A percentile compares a stretch with the other conserved stretches of the same genome.
Evolutionary conservation across 139 green algal species (phyloP).

Genomic region (Chlorella sp.): DNA sequence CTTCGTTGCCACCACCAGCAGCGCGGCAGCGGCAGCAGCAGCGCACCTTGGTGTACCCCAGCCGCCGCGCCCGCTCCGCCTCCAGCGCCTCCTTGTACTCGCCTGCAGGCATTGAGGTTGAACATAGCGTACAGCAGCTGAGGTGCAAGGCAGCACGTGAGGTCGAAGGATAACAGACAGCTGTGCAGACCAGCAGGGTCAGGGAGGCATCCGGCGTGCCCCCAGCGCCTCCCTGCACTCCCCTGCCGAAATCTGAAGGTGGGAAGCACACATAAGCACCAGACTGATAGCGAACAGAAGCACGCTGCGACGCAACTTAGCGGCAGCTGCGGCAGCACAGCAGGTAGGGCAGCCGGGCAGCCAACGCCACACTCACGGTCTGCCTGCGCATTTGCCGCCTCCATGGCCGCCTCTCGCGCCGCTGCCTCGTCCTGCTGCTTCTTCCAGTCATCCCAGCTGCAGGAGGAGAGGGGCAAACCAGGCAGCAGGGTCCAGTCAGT

Average conservation of each 20-base stretch:
- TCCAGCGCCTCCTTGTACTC: slow-evolving; percentile 48
- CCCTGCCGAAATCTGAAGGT: no score
- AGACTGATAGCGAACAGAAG: no score
- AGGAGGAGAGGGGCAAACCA: background rate
- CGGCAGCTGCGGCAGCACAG: background rate
- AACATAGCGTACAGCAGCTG: background rate
- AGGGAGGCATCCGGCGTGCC: no score
- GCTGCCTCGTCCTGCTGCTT: slow-evolving; percentile 41
- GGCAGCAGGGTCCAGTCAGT: no score
- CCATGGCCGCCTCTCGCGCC: slow-evolving; percentile 15
- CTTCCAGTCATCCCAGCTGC: slow-evolving; percentile 48
- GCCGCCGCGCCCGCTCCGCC: slow-evolving; percentile 33
- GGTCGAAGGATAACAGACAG: no score
- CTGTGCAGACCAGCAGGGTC: no score
- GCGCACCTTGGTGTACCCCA: slow-evolving; percentile 13
- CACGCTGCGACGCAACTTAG: no score
- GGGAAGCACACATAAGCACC: no score
- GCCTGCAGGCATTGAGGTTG: background rate
- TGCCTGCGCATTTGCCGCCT: slow-evolving; percentile 14
- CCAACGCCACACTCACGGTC: slow-evolving; percentile 31
- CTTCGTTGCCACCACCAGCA: no score
- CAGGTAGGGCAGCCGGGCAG: background rate
- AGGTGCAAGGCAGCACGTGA: background rate
- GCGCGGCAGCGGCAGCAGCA: no score
- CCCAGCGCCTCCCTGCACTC: no score